Base-by-base conservation (phyloP, 2,329 filamentous ascomycete genomes). In the Cercospora zeae-maydis region DNA sequence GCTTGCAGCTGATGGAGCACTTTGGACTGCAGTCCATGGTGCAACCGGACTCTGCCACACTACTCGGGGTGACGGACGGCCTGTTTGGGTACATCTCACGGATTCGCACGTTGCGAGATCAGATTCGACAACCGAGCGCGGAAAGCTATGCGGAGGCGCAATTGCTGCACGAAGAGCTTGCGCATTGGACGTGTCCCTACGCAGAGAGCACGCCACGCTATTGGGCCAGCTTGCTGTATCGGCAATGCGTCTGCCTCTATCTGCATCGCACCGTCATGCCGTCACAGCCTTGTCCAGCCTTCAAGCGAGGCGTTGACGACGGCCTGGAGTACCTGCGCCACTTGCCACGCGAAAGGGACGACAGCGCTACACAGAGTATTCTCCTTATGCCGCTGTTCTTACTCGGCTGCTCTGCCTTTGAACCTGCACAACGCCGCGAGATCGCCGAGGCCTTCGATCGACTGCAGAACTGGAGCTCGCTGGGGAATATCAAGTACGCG, bases 61-160 rank as follows among this genome's bases (percentile, higher is more conserved):
- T 96, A 4, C 81, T 96, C 5, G 92, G 92, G 21, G 88, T 96
- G 27, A 86, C 89, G 42, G 92, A 96, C 71, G 91, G 91, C 1
- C 80, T 96, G 1, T 92, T 96, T 73, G 83, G 84, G 34, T 88
- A 90, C 72, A 87, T 96, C 31, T 88, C 88, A 7, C 86, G 90
- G 71, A 93, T 96, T 64, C 92, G 90, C 1, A 84, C 85, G 11
- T 84, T 96, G 37, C 85, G 92, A 45, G 89, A 93, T 74, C 82
- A 82, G 2, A 89, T 96, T 65, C 85, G 92, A 5, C 79, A 81
- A 33, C 87, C 91, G 57, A 87, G 92, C 69, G 78, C 81, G 59
- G 73, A 83, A 45, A 88, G 92, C 74, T 92, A 92, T 72, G 82
- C 84, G 24, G 88, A 87, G 10, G 91, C 90, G 0, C 86, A 89